phyloP scores from a whole-genome alignment of 495 filamentous ascomycete species.

The Amphirosellinia nigrospora region DNA sequence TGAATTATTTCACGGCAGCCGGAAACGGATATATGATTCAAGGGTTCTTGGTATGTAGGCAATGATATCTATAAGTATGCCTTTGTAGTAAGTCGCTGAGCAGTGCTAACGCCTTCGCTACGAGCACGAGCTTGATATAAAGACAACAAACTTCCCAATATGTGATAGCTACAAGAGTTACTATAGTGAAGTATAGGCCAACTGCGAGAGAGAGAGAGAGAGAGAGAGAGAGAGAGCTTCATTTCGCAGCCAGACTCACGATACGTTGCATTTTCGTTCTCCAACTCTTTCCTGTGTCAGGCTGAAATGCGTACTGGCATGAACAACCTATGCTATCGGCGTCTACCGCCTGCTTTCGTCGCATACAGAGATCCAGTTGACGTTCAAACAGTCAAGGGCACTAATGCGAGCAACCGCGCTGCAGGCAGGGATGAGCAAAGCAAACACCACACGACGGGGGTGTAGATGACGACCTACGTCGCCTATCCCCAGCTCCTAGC shows the following conservation, averaged over 20 bases:
- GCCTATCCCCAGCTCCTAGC: neutral
- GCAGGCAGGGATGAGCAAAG: constrained; percentile 34
- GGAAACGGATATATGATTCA: too few species aligned
- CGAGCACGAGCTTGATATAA: neutral
- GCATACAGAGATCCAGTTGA: constrained; percentile 35
- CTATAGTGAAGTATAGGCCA: neutral
- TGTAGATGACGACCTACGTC: constrained; percentile 24
- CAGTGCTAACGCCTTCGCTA: neutral
- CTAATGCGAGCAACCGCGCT: constrained; percentile 51
- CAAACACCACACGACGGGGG: constrained; percentile 33
- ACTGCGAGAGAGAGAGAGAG: neutral
- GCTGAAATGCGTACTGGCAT: neutral
- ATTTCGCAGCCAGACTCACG: neutral
- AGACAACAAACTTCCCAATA: neutral
- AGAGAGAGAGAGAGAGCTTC: neutral
- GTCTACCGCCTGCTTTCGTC: neutral
- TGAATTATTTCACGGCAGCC: neutral
- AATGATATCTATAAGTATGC: neutral
- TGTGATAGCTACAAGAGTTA: neutral
- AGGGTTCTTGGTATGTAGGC: neutral
- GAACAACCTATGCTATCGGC: neutral
- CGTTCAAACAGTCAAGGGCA: constrained; percentile 51
- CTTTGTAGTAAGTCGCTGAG: neutral
- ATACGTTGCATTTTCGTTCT: neutral
- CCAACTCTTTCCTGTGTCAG: neutral